Evolutionary conservation across 495 filamentous ascomycete species (phyloP), one percentile per base, ranked within the genome.

Genomic region (Penicillium taxi): DNA sequence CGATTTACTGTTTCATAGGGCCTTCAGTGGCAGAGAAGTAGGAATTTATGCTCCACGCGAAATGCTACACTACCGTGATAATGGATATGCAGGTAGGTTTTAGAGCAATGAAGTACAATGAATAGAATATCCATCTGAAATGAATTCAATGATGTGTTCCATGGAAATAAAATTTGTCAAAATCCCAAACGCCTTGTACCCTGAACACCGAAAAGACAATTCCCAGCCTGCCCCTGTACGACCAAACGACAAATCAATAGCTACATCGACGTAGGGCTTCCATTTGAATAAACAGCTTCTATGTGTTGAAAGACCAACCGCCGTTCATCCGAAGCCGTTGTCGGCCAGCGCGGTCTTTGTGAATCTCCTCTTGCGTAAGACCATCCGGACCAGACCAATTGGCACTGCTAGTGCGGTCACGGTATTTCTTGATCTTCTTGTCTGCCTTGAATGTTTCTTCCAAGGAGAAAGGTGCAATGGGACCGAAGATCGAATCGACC

Each of bases 381-480:
- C 78, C 72, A 65, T 99, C 91, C n/a, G 78, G 59, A 9, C 83
- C 80, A 11, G 61, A 60, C 91, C 91, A 99, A 58, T 94, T 91
- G 6, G 91, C 93, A 56, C 86, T 94, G 45, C 84, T 91, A 21
- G 88, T 95, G 15, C 91, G 68, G 18, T 81, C 78, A 16, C 93
- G 73, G 67, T 94, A 96, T 56, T 82, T 81, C 61, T 84, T 81
- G 59, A 81, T 76, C 43, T 83, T 72, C 54, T 84, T 84, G 55
- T 80, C 84, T 41, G 77, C 73, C 52, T 75, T 81, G 66, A 99
- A 99, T 28, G 95, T 86, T 48, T 96, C 88, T 52, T 99, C 91
- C 74, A 99, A 84, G 42, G 84, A 80, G 52, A 96, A 73, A 22
- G 83, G 82, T 9, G 73, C 80, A 30, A 91, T 83, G 2, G 85